phyloP scores from a whole-genome alignment of 345 rosid genomes.

The sweet orange (Citrus sinensis) region DVS_A1.0 CM039163.1:49394501-49395000 shows the following conservation, averaged over 20 bases:
- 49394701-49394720: not conserved
- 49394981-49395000: not conserved
- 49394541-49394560: slow-evolving; percentile 82
- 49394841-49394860: not conserved
- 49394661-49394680: not conserved
- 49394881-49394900: not conserved
- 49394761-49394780: not conserved
- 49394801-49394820: not conserved
- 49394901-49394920: not conserved
- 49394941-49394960: not conserved
- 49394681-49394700: not conserved
- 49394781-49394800: not conserved
- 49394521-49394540: slow-evolving; percentile 57
- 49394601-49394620: slow-evolving; percentile 30
- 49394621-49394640: not conserved
- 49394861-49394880: not conserved
- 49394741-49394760: not conserved
- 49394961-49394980: not conserved
- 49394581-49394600: slow-evolving; percentile 69
- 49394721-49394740: not conserved
- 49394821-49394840: not conserved
- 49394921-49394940: no score
- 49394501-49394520: slow-evolving; percentile 60
- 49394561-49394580: slow-evolving; percentile 58
- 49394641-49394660: not conserved